phyloP scores from a whole-genome alignment of 2,329 filamentous ascomycete species.

The Neopestalotiopsis clavispora region DNA sequence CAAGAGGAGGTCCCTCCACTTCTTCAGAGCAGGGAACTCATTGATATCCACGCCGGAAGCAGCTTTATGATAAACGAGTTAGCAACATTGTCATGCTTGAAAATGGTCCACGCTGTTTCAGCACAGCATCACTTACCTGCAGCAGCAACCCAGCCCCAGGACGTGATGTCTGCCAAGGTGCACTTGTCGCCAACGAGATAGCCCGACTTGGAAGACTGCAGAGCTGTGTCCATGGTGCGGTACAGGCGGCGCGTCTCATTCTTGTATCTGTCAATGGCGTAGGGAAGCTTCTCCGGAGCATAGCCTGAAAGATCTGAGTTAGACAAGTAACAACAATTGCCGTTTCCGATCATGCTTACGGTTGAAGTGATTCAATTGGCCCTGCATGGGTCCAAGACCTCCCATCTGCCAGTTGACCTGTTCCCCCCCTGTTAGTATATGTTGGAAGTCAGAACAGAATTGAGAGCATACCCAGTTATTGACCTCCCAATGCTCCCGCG shows the following conservation, averaged over 20 bases:
- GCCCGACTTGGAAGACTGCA: slow-evolving; percentile 13
- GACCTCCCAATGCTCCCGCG: slow-evolving; percentile 77
- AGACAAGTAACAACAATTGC: not conserved
- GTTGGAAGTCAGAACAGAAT: not conserved
- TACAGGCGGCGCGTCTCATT: slow-evolving; percentile 14
- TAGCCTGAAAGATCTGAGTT: slow-evolving; percentile 8
- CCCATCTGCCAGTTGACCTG: slow-evolving; percentile 77
- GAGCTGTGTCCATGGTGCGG: slow-evolving; percentile 15
- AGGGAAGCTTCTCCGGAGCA: slow-evolving; percentile 19
- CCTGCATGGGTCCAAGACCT: slow-evolving; percentile 83
- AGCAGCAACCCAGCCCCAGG: slow-evolving; percentile 15
- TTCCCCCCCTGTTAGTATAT: not conserved
- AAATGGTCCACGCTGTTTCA: too few species aligned
- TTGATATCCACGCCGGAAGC: slow-evolving; percentile 68
- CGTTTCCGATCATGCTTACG: slow-evolving; percentile 46
- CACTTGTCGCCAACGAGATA: slow-evolving; percentile 15
- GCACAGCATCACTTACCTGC: slow-evolving; percentile 2
- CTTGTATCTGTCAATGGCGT: slow-evolving; percentile 9
- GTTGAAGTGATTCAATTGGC: slow-evolving; percentile 81
- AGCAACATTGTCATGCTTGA: too few species aligned
- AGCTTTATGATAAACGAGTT: slow-evolving; percentile 31
- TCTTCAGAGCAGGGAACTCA: slow-evolving; percentile 66
- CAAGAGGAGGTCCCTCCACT: slow-evolving; percentile 63
- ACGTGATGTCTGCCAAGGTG: slow-evolving; percentile 12
- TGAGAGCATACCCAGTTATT: slow-evolving; percentile 70